Conservation (phyloP, 371 early-diverging fungal genomes). For the Zopfochytrium polystomum region DNA sequence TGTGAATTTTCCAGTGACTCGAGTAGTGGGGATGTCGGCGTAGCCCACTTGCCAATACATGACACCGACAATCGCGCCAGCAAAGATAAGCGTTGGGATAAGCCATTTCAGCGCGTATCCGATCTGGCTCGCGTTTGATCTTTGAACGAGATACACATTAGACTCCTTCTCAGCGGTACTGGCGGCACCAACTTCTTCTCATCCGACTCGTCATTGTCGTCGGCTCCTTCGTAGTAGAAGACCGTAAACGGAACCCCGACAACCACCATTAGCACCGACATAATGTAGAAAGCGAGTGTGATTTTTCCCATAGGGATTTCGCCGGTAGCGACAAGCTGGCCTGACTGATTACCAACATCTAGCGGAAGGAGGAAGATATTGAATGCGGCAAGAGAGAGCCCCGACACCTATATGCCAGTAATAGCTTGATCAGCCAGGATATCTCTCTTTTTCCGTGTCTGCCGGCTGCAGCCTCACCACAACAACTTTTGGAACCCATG, state of each 20-base stretch:
- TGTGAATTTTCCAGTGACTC: constrained; percentile 28
- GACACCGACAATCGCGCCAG: constrained; percentile 33
- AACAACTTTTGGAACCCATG: constrained; percentile 60
- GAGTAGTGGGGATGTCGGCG: constrained; percentile 37
- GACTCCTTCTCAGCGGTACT: no score
- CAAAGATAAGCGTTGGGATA: constrained; percentile 44
- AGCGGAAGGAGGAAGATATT: constrained; percentile 57
- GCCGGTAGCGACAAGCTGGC: constrained; percentile 25
- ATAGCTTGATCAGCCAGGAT: background rate
- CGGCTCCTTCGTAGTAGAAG: constrained; percentile 58
- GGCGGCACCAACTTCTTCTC: constrained; percentile 25
- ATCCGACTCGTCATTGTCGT: constrained; percentile 42
- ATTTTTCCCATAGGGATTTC: constrained; percentile 49
- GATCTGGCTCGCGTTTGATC: constrained; percentile 35
- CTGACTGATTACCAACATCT: constrained; percentile 59
- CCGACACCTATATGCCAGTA: constrained; percentile 32
- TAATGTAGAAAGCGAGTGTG: constrained; percentile 45
- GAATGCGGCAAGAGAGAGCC: constrained; percentile 46
- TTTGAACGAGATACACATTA: background rate
- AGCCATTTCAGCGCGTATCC: constrained; percentile 54
- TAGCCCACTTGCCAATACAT: constrained; percentile 49
- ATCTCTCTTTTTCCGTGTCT: background rate
- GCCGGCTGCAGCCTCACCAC: constrained; percentile 37
- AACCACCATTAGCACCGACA: constrained; percentile 40
- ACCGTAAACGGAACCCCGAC: constrained; percentile 55